Base-by-base conservation (phyloP, 2,329 filamentous ascomycete genomes). In the Fusarium caatingaense region DNA sequence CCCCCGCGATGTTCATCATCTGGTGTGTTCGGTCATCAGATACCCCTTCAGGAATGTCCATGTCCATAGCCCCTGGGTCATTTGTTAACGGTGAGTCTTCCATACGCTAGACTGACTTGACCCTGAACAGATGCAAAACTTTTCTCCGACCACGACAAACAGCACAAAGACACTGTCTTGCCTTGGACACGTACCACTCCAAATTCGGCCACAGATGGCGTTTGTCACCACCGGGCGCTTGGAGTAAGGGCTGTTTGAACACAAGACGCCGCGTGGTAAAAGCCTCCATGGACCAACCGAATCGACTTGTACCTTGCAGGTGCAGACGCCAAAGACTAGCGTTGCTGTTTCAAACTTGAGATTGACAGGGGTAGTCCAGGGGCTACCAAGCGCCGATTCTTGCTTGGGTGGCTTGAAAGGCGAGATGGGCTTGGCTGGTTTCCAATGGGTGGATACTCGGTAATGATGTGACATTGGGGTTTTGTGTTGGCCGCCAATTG, bases 41-140 rank as follows among this genome's bases (percentile, higher is more conserved):
- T 51, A 40, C 72, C 71, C 51, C 42, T 73, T 74, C 47, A 42
- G 72, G 72, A 72, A 59, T 66, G 57, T 54, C 62, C 60, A 72
- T 66, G 57, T 54, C 64, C 60, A 72, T 61, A 63, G 25, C 57
- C 70, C 72, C 72, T 59, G 21, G 63, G 59, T 40, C 62, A 45
- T 51, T 54, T 51, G 49, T 32, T 21, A 56, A 72, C 64, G 49
- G 57, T 63, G 60, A 65, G 50, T 30, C 41, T 45, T 25, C 20
- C 10, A 34, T 21, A 50, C 32, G 47, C 34, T 51, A 48, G 28
- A 45, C 40, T 28, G 53, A 40, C 37, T 40, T 27, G 37, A 25
- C 40, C 46, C 27, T 37, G 50, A 58, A 32, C 16, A 57, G 40
- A 63, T 57, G 45, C 28, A 64, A 49, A 60, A 27, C 27, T 60